Conservation (phyloP, 2,329 filamentous ascomycete genomes). For the Pseudogymnoascus sp. region DNA sequence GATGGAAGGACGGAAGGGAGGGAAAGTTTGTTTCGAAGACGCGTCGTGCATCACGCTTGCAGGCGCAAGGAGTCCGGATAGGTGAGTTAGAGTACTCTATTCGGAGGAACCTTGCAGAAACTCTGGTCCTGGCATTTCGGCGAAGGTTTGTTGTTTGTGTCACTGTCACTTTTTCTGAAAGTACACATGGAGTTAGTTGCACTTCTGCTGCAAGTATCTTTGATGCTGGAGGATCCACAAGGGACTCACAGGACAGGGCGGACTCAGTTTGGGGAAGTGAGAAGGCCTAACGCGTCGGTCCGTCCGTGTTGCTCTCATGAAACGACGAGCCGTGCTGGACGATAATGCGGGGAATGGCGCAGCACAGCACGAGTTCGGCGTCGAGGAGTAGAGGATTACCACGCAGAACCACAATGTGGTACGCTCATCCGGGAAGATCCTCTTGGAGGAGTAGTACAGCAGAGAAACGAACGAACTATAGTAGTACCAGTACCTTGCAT, state of each 20-base stretch:
- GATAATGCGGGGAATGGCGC: neutral
- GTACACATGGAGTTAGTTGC: neutral
- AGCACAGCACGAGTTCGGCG: neutral
- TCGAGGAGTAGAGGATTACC: neutral
- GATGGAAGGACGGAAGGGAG: neutral
- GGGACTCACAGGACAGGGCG: neutral
- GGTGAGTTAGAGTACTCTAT: neutral
- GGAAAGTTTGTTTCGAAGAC: constrained; percentile 7
- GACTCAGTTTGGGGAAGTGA: too few relatives aligned
- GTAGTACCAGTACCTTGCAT: neutral
- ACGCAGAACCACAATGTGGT: neutral
- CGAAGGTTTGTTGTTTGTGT: neutral
- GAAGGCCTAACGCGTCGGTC: neutral
- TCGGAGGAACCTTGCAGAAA: constrained; percentile 4
- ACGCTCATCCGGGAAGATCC: neutral
- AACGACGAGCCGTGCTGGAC: neutral
- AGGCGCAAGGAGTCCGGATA: neutral
- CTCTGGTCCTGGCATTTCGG: neutral
- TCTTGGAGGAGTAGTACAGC: neutral
- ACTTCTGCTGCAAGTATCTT: neutral
- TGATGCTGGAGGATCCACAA: neutral
- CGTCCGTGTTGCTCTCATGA: neutral
- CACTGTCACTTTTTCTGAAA: neutral
- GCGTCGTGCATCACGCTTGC: neutral
- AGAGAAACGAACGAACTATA: too few relatives aligned